phyloP scores from a whole-genome alignment of 2,329 filamentous ascomycete species.

The Cladosporium sp. region DNA sequence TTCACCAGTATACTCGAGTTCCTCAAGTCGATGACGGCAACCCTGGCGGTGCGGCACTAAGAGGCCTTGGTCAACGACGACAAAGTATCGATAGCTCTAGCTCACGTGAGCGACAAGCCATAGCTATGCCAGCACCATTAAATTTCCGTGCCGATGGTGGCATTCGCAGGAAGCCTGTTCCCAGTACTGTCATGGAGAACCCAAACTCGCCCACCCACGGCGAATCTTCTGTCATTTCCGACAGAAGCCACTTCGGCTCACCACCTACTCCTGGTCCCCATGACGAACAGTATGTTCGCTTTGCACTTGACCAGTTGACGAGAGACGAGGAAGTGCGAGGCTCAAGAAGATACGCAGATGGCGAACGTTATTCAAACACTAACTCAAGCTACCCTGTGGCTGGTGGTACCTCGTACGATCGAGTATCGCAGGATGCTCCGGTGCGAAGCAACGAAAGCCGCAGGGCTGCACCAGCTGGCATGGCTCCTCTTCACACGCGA shows the following conservation, averaged over 20 bases:
- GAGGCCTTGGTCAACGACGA: conserved; percentile 21
- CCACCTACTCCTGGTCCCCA: conserved; percentile 74
- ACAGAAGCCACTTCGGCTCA: conserved; percentile 23
- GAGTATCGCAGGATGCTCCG: neutral
- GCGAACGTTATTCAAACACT: neutral
- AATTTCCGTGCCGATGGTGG: conserved; percentile 27
- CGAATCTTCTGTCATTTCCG: conserved; percentile 10
- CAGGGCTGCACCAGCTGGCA: neutral
- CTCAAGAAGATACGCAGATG: conserved; percentile 17
- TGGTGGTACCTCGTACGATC: neutral
- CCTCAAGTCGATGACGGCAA: conserved; percentile 19
- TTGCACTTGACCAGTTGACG: conserved; percentile 85
- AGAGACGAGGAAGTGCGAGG: conserved; percentile 66
- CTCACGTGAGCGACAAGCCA: conserved; percentile 9
- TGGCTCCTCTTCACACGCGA: conserved; percentile 6
- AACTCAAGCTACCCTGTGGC: conserved; percentile 11
- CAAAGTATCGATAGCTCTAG: conserved; percentile 21
- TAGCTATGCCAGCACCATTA: conserved; percentile 20
- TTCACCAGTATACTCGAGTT: conserved; percentile 12
- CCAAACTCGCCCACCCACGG: conserved; percentile 13
- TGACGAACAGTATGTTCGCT: conserved; percentile 84
- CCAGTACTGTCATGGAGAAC: conserved; percentile 36
- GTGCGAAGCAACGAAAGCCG: conserved; percentile 6
- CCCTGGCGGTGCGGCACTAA: conserved; percentile 10
- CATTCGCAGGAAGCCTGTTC: conserved; percentile 39